Base-by-base conservation (phyloP, 306 rosid genomes). In the Cicer yamashitae region DNA sequence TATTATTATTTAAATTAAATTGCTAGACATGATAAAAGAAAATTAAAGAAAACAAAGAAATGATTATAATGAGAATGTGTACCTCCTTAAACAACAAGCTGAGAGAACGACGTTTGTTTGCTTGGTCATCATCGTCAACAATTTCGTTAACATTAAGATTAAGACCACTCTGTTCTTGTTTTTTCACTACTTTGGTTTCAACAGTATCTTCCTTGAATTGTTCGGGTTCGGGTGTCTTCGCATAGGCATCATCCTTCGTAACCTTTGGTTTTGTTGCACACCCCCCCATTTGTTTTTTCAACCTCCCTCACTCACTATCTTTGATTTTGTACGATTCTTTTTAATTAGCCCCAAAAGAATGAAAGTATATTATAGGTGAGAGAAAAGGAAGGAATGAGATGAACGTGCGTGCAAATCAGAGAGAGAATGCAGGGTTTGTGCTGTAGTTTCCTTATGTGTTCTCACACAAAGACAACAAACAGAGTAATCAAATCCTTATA, bases 221-320 rank as follows among this genome's bases (percentile, higher is more conserved):
- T 77, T 77, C 71, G 0, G 83, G 85, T 74, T 78, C 70, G 0
- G 89, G 88, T 34, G 77, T 79, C 12, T 60, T 67, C 1, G 2
- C 73, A 7, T 64, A 76, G 0, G 3, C 15, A 0, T 17, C 41
- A 3, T 70, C 84, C 70, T 82, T 80, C 0, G 40, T 45, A 6
- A 86, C 90, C 82, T 74, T 86, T 0, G 96, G 92, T 74, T 90
- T 90, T 1, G 92, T 84, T 0, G 92, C 90, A 61, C 96, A 90
- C 41, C 84, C 96, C 38, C 96, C 96, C 96, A 90, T 90, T 59
- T 5, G 8, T 39, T 7, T 40, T 6, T 51, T 14, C 0, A n/a
- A 11, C 7, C 7, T n/a, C 10, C 30, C 41, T 52, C 25, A 3
- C 7, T 11, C 44, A 8, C 44, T 30, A 7, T 9, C 30, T 3